These are phyloP conservation scores for Coemansia asiatica DNA, from an alignment of 192 early-diverging fungal genomes.

Conservation along the genomic window DNA sequence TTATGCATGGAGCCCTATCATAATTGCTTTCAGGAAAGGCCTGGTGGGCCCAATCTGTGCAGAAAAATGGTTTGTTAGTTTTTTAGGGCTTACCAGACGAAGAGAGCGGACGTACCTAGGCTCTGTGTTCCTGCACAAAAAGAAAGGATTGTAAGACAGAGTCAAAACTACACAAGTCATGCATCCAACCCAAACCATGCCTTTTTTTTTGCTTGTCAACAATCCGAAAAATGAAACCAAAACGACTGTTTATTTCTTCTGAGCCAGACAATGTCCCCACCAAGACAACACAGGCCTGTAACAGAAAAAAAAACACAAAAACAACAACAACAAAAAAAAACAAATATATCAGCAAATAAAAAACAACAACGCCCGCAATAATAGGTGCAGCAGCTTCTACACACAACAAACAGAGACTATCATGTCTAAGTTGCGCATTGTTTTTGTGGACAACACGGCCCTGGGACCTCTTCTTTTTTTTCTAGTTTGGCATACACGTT, in stretches of 20 bases:
- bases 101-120: not conserved
- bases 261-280: not conserved
- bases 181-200: not conserved
- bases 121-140: not conserved
- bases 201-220: not conserved
- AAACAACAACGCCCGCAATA: no score
- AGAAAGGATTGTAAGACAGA: not conserved
- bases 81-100: no score
- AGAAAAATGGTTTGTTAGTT: not conserved
- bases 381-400: not conserved
- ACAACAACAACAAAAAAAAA: not conserved
- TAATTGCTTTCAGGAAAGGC: not conserved
- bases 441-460: not conserved
- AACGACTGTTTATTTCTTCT: not conserved
- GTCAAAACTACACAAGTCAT: not conserved
- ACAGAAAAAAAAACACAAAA: not conserved
- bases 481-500: not conserved
- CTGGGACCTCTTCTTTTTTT: not conserved
- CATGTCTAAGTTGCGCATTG: not conserved
- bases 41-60: not conserved
- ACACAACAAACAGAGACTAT: not conserved
- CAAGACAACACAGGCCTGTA: not conserved
- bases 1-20: not conserved
- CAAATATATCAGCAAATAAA: not conserved
- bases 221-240: not conserved